Evolutionary conservation across 1,284 basidiomycete species (phyloP).

Genomic region (Microbotryum lychnidis-dioicae): DNA sequence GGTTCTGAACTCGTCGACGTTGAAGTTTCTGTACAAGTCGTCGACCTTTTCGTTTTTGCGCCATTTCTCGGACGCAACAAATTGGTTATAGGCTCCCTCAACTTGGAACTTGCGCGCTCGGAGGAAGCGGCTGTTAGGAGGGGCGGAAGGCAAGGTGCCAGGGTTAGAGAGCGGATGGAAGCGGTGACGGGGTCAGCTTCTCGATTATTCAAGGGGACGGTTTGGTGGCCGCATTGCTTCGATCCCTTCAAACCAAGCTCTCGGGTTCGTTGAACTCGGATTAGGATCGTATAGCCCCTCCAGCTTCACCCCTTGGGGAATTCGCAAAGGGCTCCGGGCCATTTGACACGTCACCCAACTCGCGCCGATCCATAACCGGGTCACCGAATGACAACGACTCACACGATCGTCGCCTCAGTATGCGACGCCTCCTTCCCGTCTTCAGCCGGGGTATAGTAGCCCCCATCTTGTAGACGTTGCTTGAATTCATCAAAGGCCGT

Average conservation of each 20-base stretch:
- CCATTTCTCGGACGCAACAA: conserved; percentile 57
- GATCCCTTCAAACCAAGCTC: too few species aligned
- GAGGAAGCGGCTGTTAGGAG: conserved; percentile 56
- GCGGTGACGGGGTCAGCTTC: neutral
- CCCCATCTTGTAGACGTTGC: conserved; percentile 45
- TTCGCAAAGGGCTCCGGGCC: too few species aligned
- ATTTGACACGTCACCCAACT: too few species aligned
- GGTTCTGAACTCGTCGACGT: conserved; percentile 52
- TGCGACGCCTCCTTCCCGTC: conserved; percentile 30
- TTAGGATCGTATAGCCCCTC: too few species aligned
- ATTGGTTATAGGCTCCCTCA: conserved; percentile 59
- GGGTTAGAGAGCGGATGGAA: neutral
- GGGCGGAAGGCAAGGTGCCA: neutral
- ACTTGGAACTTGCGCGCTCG: conserved; percentile 59
- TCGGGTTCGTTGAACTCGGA: too few species aligned
- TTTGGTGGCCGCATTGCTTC: too few species aligned
- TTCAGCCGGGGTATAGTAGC: conserved; percentile 44
- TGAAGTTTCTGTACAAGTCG: conserved; percentile 54
- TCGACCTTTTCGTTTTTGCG: conserved; percentile 54
- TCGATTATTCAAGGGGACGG: too few species aligned
- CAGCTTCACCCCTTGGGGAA: too few species aligned
- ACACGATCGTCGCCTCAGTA: conserved; percentile 61
- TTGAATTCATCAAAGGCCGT: conserved; percentile 51
- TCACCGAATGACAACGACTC: conserved; percentile 39
- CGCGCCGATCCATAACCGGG: too few species aligned